Evolutionary conservation across 108 stramenopile genomes (phyloP).

Genomic region (Cylindrotheca closterium): DNA sequence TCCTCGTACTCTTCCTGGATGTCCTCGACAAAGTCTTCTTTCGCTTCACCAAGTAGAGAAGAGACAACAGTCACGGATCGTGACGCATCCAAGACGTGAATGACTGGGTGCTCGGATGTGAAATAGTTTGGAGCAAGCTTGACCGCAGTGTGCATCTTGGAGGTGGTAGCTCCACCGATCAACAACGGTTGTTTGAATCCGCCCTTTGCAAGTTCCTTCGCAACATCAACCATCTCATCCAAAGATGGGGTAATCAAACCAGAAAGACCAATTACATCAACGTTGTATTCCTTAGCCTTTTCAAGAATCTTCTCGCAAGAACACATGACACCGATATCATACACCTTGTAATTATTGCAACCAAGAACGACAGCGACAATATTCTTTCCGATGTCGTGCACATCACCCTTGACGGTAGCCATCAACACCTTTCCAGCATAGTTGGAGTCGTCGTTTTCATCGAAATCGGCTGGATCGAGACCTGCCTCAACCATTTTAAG

Average conservation of each 20-base stretch:
- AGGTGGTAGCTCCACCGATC: constrained; percentile 99
- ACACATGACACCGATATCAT: constrained; percentile 99
- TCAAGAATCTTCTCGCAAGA: constrained; percentile 95
- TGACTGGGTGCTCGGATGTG: constrained; percentile 91
- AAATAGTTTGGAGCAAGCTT: constrained; percentile 97
- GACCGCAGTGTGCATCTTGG: constrained; percentile 99
- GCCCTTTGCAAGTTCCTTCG: constrained; percentile 95
- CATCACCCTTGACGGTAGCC: constrained; percentile 99
- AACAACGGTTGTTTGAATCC: constrained; percentile 94
- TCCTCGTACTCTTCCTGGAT: constrained; percentile 66
- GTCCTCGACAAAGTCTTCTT: constrained; percentile 93
- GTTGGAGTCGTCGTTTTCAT: constrained; percentile 85
- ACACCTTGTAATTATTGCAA: constrained; percentile 99
- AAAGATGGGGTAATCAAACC: constrained; percentile 99
- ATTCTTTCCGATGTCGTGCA: constrained; percentile 99
- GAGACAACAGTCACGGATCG: constrained; percentile 97
- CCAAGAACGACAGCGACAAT: constrained; percentile 99
- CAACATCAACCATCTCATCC: constrained; percentile 99
- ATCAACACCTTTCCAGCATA: constrained; percentile 96
- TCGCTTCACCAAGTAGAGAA: constrained; percentile 81
- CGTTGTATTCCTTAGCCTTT: constrained; percentile 92
- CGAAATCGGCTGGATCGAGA: constrained; percentile 77
- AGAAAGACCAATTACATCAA: constrained; percentile 97
- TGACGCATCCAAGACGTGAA: constrained; percentile 98
- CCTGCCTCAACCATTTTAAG: constrained; percentile 84